These are phyloP conservation scores for Arachnopeziza araneosa DNA, from an alignment of 2,329 filamentous ascomycete genomes.

Conservation along the genomic window DNA sequence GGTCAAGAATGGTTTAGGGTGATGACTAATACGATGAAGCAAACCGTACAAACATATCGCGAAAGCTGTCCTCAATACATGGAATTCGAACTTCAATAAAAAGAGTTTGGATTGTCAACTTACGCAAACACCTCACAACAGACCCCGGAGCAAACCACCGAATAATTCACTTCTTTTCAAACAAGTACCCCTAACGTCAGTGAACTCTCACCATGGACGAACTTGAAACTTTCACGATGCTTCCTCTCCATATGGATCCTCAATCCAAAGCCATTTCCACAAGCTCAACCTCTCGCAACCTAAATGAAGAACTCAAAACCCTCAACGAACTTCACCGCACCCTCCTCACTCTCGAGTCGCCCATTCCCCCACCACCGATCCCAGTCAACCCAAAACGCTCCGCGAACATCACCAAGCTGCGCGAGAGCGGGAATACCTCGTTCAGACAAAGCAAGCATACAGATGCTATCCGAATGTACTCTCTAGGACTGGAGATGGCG, in stretches of 20 bases:
- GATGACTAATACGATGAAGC: too few species aligned
- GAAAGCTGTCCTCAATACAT: too few species aligned
- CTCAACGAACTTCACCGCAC: conserved; percentile 76
- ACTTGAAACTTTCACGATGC: conserved; percentile 70
- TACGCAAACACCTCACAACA: too few species aligned
- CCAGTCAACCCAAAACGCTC: conserved; percentile 90
- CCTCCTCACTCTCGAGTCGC: conserved; percentile 59
- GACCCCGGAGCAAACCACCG: too few species aligned
- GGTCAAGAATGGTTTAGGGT: too few species aligned
- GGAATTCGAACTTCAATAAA: too few species aligned
- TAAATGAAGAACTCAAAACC: conserved; percentile 60
- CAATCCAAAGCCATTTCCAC: conserved; percentile 67
- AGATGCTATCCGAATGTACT: conserved; percentile 78
- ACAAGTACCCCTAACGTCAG: neutral
- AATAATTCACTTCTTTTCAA: too few species aligned
- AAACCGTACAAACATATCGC: too few species aligned
- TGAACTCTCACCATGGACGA: conserved; percentile 43
- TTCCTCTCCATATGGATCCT: conserved; percentile 79
- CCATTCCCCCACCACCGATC: conserved; percentile 76
- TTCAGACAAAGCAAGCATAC: conserved; percentile 71
- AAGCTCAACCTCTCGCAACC: conserved; percentile 40
- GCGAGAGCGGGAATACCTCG: conserved; percentile 77
- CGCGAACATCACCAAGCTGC: conserved; percentile 83
- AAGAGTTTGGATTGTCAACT: too few species aligned
- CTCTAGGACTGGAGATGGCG: conserved; percentile 86